Percentiles rank a stretch among this genome's conserved stretches.
Conservation (phyloP, 495 filamentous ascomycete species). For the Collariella sp. region DNA sequence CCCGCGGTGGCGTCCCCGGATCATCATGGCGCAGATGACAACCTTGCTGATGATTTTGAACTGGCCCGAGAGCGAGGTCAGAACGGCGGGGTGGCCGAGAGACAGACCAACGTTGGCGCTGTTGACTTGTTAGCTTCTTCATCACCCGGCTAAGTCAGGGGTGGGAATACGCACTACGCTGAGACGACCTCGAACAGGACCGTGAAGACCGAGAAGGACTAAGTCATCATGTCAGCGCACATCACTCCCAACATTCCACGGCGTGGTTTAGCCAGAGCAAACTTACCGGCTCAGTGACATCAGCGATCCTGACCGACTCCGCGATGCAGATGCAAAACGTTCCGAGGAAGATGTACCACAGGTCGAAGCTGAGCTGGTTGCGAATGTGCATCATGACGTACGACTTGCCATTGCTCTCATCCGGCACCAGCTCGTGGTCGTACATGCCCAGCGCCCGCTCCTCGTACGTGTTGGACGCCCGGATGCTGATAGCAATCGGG, state of each 20-base stretch:
- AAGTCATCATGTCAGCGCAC: not conserved
- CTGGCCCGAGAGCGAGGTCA: slow-evolving; percentile 67
- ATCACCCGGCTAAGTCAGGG: not conserved
- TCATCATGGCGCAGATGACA: slow-evolving; percentile 83
- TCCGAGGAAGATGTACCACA: slow-evolving; percentile 75
- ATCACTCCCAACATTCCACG: too few relatives aligned
- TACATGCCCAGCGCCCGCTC: slow-evolving; percentile 85
- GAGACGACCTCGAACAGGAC: slow-evolving; percentile 80
- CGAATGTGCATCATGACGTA: slow-evolving; percentile 80
- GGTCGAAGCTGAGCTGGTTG: slow-evolving; percentile 67
- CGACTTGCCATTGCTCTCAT: slow-evolving; percentile 48
- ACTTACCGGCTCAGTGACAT: slow-evolving; percentile 7
- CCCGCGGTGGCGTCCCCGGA: slow-evolving; percentile 86
- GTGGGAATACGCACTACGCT: slow-evolving; percentile 46
- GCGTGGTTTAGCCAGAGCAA: not conserved
- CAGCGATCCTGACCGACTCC: slow-evolving; percentile 46
- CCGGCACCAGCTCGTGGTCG: slow-evolving; percentile 41
- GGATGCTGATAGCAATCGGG: slow-evolving; percentile 85
- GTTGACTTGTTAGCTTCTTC: not conserved
- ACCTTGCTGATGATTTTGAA: slow-evolving; percentile 70
- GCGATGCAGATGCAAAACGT: slow-evolving; percentile 75
- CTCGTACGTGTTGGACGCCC: slow-evolving; percentile 87
- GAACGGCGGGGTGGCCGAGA: slow-evolving; percentile 62
- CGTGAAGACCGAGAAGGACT: slow-evolving; percentile 60
- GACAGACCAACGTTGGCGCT: slow-evolving; percentile 75